Evolutionary conservation across 2,329 filamentous ascomycete species (phyloP).

Genomic region (Rasamsonia emersonii): DNA sequence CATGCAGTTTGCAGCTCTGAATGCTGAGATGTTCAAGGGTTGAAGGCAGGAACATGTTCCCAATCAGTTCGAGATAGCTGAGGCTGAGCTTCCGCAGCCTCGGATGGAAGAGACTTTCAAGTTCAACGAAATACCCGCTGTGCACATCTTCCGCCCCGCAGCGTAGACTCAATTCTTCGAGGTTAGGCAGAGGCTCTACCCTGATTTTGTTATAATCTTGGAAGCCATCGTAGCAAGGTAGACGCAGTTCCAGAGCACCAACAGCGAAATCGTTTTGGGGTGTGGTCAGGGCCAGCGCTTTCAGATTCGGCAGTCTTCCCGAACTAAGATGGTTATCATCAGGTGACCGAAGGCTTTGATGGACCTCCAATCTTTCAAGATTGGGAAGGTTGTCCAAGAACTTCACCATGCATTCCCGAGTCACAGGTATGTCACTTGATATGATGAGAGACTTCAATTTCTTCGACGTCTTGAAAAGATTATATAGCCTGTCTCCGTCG

Average conservation of each 20-base stretch:
- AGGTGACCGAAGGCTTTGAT: conserved; percentile 13
- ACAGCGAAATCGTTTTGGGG: too few relatives aligned
- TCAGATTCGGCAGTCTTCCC: conserved; percentile 19
- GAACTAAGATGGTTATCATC: conserved; percentile 12
- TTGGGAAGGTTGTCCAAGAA: conserved; percentile 18
- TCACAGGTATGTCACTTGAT: conserved; percentile 16
- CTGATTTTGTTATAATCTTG: too few relatives aligned
- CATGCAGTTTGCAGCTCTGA: conserved; percentile 13
- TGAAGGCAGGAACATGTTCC: conserved; percentile 16
- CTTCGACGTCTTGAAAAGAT: conserved; percentile 19
- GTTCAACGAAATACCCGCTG: too few relatives aligned
- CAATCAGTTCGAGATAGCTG: conserved; percentile 15
- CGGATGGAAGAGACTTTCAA: too few relatives aligned
- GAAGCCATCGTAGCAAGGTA: too few relatives aligned
- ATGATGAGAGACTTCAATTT: conserved; percentile 18
- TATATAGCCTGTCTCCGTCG: conserved; percentile 14
- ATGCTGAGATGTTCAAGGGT: conserved; percentile 23
- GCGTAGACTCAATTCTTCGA: conserved; percentile 24
- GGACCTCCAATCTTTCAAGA: conserved; percentile 20
- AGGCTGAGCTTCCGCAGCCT: conserved; percentile 22
- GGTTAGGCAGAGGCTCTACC: conserved; percentile 19
- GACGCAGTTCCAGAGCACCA: too few relatives aligned
- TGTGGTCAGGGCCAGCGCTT: conserved; percentile 10
- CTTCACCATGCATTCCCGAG: conserved; percentile 17
- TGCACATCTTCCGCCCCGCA: too few relatives aligned